A percentile compares a stretch with the other conserved stretches of the same genome.
These are phyloP conservation scores for Fraxinus excelsior DNA, from an alignment of 257 asterid species.

Conservation along the genomic window DNA sequence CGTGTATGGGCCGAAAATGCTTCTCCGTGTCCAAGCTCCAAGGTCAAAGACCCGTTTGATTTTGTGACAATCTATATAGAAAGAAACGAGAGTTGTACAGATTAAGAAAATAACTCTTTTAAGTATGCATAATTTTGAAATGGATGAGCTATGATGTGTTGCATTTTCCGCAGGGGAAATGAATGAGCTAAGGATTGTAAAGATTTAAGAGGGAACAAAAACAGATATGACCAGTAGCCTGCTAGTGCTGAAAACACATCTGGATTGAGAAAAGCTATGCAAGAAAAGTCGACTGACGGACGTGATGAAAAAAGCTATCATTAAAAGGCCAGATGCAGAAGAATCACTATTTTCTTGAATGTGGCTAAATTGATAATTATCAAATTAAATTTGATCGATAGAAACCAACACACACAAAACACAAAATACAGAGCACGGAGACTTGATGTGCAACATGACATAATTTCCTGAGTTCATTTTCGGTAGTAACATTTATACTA, in stretches of 20 bases:
- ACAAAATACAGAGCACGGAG: conserved; percentile 7
- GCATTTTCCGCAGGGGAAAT: conserved; percentile 5
- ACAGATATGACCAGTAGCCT: conserved; percentile 18
- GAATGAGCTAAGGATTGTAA: conserved; percentile 11
- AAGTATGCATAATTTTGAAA: not conserved
- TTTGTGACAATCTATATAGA: conserved; percentile 69
- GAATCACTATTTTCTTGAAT: conserved; percentile 7
- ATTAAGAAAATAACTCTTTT: conserved; percentile 3
- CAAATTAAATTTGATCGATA: not conserved
- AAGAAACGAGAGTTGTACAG: conserved; percentile 21
- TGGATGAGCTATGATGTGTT: conserved; percentile 8
- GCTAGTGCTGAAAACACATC: conserved; percentile 18
- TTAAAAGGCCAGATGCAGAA: not conserved
- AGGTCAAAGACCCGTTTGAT: conserved; percentile 52
- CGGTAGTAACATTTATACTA: conserved; percentile 21
- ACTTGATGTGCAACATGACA: not conserved
- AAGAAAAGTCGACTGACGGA: conserved; percentile 13
- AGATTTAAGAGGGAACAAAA: conserved; percentile 20
- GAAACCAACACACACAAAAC: conserved; percentile 19
- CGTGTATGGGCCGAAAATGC: conserved; percentile 40
- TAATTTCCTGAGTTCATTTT: not conserved
- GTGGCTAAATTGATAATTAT: conserved; percentile 4
- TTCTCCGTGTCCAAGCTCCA: conserved; percentile 60
- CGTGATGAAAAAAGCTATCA: conserved; percentile 2
- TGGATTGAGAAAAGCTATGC: conserved; percentile 7